Base-by-base conservation (phyloP, 257 asterid genomes). In the Plectranthus barbatus region DNA sequence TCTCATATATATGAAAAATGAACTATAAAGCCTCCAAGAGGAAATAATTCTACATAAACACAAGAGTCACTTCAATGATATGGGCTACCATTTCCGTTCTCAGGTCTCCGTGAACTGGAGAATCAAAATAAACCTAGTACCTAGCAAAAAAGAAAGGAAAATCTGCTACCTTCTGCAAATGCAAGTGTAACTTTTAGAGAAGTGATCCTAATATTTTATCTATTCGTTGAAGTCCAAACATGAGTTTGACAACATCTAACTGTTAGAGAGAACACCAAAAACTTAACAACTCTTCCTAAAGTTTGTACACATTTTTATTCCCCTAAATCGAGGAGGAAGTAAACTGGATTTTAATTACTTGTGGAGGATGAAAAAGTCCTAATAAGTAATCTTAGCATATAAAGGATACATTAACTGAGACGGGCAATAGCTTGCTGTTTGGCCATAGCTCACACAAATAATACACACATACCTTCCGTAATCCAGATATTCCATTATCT, bases 401-500 rank as follows among this genome's bases (percentile, higher is more conserved):
- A 7, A 26, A 7, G 59, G 59, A 14, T 5, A 23, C n/a, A n/a
- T n/a, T n/a, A n/a, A n/a, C n/a, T n/a, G n/a, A n/a, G n/a, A n/a
- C n/a, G n/a, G n/a, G n/a, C n/a, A n/a, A n/a, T n/a, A n/a, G n/a
- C n/a, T n/a, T n/a, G n/a, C n/a, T n/a, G n/a, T n/a, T n/a, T n/a
- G n/a, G n/a, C n/a, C n/a, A n/a, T n/a, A n/a, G 51, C 39, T 14
- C 47, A 34, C 33, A 69, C 49, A 46, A 34, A 26, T 66, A 54
- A 24, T 52, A 33, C 61, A 36, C 37, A 8, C 33, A 42, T 85
- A 92, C 99, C 99, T 92, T 88, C 62, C 61, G 78, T 45, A 40
- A 71, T 46, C 73, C 71, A 52, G 79, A 76, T 63, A 79, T 54
- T 63, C 83, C 91, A 59, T 77, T 73, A 70, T 70, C 79, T 68